A percentile compares a stretch with the other conserved stretches of the same genome.
Evolutionary conservation across 2,329 filamentous ascomycete genomes (phyloP).

Genomic region (Claviceps arundinis): DNA sequence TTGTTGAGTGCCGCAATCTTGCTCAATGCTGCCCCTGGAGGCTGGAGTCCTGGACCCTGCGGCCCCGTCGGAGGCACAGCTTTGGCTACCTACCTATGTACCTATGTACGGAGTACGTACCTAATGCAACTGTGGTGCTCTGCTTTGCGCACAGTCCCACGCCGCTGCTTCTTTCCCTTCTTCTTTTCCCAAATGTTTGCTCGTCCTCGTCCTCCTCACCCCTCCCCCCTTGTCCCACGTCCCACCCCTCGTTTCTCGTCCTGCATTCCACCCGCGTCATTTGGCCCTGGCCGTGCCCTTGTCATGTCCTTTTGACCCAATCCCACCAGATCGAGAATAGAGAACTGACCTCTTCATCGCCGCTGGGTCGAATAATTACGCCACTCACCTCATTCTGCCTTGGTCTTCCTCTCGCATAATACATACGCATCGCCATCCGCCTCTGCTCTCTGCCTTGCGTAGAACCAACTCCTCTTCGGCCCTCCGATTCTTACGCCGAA

Average conservation of each 20-base stretch:
- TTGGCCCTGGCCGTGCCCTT: constrained; percentile 1
- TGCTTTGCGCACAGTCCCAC: neutral
- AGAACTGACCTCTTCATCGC: neutral
- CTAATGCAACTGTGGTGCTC: too few species aligned
- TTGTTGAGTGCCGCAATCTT: too few species aligned
- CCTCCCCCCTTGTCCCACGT: neutral
- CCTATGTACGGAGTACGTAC: too few species aligned
- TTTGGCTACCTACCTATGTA: too few species aligned
- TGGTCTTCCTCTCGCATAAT: neutral
- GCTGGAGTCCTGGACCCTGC: too few species aligned
- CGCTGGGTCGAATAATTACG: neutral
- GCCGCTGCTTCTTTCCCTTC: neutral
- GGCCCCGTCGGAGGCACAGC: too few species aligned
- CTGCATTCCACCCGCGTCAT: constrained; percentile 4
- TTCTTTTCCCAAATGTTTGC: neutral
- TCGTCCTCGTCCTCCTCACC: neutral
- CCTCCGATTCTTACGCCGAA: neutral
- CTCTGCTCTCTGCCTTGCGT: constrained; percentile 1
- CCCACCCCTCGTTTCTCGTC: constrained; percentile 2
- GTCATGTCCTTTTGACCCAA: constrained; percentile 3
- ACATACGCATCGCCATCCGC: constrained; percentile 2
- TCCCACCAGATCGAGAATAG: neutral
- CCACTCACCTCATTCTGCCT: constrained; percentile 1
- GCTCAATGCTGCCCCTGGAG: too few species aligned
- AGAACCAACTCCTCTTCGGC: neutral